These are phyloP conservation scores for Diaporthe humulicola DNA, from an alignment of 2,329 filamentous ascomycete genomes.

Conservation along the genomic window DNA sequence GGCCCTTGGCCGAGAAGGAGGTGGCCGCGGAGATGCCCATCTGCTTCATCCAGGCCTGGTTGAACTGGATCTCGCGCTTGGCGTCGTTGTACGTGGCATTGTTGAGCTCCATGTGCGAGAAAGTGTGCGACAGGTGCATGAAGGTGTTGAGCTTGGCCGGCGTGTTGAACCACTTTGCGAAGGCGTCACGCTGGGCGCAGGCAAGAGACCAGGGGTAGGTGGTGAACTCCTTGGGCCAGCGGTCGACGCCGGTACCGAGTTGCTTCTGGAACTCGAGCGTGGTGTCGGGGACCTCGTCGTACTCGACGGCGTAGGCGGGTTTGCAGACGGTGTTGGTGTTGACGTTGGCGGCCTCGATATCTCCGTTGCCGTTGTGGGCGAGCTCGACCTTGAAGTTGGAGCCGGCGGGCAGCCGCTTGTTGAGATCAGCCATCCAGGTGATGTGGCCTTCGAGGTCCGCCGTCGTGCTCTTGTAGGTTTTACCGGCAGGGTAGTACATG, in stretches of 20 bases:
- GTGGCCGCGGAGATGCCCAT: neutral
- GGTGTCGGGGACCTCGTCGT: neutral
- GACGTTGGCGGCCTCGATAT: neutral
- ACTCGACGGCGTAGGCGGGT: neutral
- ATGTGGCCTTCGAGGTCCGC: neutral
- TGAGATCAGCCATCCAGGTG: constrained; percentile 9
- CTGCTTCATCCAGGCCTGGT: constrained; percentile 26
- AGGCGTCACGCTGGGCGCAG: constrained; percentile 1
- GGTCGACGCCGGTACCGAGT: neutral
- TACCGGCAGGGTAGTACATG: neutral
- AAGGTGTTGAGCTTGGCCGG: constrained; percentile 9
- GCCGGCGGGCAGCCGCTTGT: neutral
- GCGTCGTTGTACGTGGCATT: constrained; percentile 11
- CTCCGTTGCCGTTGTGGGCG: constrained; percentile 11
- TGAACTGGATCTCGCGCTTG: neutral
- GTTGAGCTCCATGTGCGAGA: constrained; percentile 3
- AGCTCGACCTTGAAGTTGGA: constrained; percentile 17
- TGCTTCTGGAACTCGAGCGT: constrained; percentile 15
- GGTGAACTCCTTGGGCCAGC: neutral
- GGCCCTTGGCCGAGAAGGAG: constrained; percentile 13
- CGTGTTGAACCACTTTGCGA: constrained; percentile 9
- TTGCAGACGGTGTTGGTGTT: neutral
- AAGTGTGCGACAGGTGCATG: constrained; percentile 22
- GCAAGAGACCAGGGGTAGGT: neutral
- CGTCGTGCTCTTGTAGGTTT: constrained; percentile 8